These are phyloP conservation scores for Saprolegnia diclina DNA, from an alignment of 352 stramenopile species.

Conservation along the genomic window DNA sequence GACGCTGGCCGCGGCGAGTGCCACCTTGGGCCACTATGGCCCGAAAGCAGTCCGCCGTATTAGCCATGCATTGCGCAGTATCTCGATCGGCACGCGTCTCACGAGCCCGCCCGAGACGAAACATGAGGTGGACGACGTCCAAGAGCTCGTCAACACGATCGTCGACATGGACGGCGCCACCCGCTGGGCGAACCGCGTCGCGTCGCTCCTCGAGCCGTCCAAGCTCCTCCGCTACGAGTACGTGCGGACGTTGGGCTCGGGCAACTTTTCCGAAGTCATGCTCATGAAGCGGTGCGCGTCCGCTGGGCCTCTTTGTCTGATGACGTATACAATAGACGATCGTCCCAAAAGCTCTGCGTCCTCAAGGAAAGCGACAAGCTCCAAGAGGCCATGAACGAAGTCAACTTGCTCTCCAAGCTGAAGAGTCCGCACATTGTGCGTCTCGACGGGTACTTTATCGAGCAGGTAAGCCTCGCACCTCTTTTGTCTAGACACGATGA, in stretches of 20 bases:
- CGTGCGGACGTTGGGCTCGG: conserved; percentile 52
- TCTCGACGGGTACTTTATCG: conserved; percentile 70
- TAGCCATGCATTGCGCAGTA: conserved; percentile 24
- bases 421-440: conserved; percentile 58
- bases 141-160: conserved; percentile 32
- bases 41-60: conserved; percentile 14
- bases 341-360: conserved; percentile 36
- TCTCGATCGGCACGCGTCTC: not conserved
- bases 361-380: conserved; percentile 82
- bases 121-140: conserved; percentile 1
- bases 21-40: conserved; percentile 12
- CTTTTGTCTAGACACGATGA: too few relatives aligned
- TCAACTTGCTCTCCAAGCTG: conserved; percentile 53
- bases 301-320: too few relatives aligned
- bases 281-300: conserved; percentile 50
- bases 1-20: conserved; percentile 15
- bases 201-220: conserved; percentile 41
- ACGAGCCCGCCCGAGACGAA: not conserved
- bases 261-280: conserved; percentile 75
- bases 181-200: conserved; percentile 53
- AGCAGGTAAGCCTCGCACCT: conserved; percentile 30
- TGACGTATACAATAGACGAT: not conserved
- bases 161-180: conserved; percentile 33
- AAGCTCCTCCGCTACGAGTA: conserved; percentile 62
- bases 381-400: conserved; percentile 70